Evolutionary conservation across 208 protist genomes (phyloP).

Genomic region (Crithidia bombi): DNA sequence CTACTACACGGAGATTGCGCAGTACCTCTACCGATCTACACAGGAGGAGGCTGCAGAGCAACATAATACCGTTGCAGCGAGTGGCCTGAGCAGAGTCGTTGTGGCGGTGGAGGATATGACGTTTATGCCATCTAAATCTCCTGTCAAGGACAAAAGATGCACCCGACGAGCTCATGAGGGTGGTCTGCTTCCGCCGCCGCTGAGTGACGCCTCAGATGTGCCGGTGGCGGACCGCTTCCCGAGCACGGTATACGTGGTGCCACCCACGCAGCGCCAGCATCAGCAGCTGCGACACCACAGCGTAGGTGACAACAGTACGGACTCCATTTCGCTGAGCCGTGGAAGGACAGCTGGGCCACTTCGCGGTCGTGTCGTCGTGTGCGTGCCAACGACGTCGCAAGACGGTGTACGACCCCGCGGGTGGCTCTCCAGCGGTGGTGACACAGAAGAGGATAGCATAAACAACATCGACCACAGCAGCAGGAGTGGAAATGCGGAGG

Average conservation of each 20-base stretch:
- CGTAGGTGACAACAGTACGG: not conserved
- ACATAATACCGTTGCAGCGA: not conserved
- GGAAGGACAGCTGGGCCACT: not conserved
- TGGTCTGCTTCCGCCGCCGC: not conserved
- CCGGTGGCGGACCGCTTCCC: conserved; percentile 31
- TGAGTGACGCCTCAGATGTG: conserved; percentile 12
- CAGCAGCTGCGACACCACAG: not conserved
- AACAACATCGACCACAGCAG: not conserved
- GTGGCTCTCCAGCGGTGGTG: conserved; percentile 27
- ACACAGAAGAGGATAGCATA: conserved; percentile 19
- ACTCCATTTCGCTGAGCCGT: not conserved
- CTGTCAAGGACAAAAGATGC: not conserved
- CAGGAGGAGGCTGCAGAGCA: conserved; percentile 6
- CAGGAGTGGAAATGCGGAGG: not conserved
- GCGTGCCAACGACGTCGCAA: conserved; percentile 53
- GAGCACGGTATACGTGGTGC: conserved; percentile 21
- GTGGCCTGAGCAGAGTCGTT: conserved; percentile 20
- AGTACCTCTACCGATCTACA: conserved; percentile 20
- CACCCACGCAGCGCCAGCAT: not conserved
- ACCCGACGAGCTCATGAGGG: not conserved
- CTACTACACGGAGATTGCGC: conserved; percentile 42
- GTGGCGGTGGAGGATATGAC: conserved; percentile 29
- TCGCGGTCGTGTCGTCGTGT: conserved; percentile 58
- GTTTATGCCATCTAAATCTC: not conserved
- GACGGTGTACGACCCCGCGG: conserved; percentile 68